Base-by-base conservation (phyloP, 2,329 filamentous ascomycete species). In the Cercospora zeina region DNA sequence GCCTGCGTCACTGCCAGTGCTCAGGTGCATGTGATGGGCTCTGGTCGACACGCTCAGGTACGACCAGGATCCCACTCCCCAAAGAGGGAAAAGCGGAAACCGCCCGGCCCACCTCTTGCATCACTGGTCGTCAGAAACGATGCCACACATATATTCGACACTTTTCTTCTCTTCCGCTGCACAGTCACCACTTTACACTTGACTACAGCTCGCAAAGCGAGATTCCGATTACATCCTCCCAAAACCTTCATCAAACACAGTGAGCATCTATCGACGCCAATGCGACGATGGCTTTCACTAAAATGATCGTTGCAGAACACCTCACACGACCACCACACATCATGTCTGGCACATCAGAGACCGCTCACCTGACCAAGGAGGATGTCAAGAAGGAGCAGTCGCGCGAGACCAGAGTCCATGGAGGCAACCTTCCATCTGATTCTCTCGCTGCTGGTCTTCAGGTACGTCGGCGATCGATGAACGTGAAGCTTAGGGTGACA, bases 381-480 rank as follows among this genome's bases (percentile, higher is more conserved):
- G 78, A 82, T 67, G 63, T 82, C 64, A 78, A 79, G 70, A 82
- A 81, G 73, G 63, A 73, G 3, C 78, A 83, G 69, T 77, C 78
- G 62, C 74, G 74, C 57, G 69, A 76, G 50, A 74, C 77, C 37
- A 72, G 73, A 24, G 72, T 70, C 36, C 75, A 79, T 64, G 72
- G 70, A 45, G 80, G 81, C 60, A 72, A 76, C 30, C 70, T 72
- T n/a, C 76, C 80, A 36, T 73, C 75, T 50, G 75, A 78, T 62
- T 81, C 79, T 2, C 74, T 80, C 49, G 68, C 78, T 27, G 79
- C 81, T 19, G 68, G 73, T 7, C 73, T 81, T 71, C 82, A 82
- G 76, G 80, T 81, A 68, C 59, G 69, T 59, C 34, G 24, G 42
- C 39, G 39, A 47, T 49, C 39, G 16, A 34, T 31, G n/a, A 8